A percentile compares a stretch with the other conserved stretches of the same genome.
Conservation (phyloP, 148 eudicot genomes). For the Cornus controversa region DNA sequence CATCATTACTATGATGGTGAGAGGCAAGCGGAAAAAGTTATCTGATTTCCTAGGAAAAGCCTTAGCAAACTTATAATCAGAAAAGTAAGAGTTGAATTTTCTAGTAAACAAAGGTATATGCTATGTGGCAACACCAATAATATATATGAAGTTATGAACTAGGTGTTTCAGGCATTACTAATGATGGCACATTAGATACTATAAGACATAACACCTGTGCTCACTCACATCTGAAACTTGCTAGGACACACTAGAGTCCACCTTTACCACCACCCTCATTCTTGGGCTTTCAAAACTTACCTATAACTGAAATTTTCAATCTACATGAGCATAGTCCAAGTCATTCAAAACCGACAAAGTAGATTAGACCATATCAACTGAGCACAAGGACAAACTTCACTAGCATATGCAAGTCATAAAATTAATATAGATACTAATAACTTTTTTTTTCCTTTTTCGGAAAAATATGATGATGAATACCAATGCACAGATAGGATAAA, state of each 20-base stretch:
- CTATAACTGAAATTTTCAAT: not conserved
- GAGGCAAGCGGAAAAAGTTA: not conserved
- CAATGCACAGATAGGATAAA: not conserved
- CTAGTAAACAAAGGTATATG: not conserved
- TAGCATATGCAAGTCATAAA: not conserved
- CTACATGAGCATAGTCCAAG: not conserved
- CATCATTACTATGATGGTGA: not conserved
- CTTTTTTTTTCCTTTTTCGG: too few relatives aligned
- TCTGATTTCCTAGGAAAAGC: not conserved
- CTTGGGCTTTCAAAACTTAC: not conserved
- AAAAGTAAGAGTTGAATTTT: not conserved
- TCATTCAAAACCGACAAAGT: not conserved
- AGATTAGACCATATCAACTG: not conserved
- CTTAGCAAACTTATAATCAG: not conserved
- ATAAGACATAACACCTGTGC: not conserved
- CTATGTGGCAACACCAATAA: not conserved
- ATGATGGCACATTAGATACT: not conserved
- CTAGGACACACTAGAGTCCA: not conserved
- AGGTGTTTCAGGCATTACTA: not conserved
- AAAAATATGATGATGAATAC: not conserved
- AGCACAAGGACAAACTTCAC: not conserved
- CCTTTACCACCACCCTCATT: not conserved
- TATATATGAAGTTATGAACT: too few relatives aligned
- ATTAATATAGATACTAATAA: too few relatives aligned
- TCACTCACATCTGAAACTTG: not conserved